Conservation (phyloP, 179 eudicot species). For the Heliamphora pulchella region DNA sequence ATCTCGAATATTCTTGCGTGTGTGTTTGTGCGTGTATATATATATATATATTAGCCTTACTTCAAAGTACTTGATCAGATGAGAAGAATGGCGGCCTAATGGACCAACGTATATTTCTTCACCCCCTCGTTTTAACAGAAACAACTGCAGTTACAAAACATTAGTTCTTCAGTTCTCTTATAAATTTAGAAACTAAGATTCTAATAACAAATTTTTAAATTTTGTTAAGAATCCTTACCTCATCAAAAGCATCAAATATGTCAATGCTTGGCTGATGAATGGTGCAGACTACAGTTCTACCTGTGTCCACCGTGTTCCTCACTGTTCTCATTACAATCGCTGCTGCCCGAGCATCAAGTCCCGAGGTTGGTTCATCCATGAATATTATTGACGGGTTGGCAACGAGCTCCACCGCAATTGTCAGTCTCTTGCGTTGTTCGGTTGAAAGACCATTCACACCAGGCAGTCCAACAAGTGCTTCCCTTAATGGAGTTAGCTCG, state of each 20-base stretch:
- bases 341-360: constrained; percentile 77
- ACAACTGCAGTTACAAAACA: constrained; percentile 34
- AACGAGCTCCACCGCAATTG: too few species aligned
- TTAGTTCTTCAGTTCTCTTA: background rate
- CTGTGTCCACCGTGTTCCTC: constrained; percentile 4
- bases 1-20: background rate
- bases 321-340: constrained; percentile 67
- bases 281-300: too few species aligned
- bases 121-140: constrained; percentile 69
- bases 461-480: too few species aligned
- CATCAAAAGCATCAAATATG: constrained; percentile 79
- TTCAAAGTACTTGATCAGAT: constrained; percentile 69
- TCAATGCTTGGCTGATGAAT: constrained; percentile 31
- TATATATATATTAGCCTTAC: constrained; percentile 22
- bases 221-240: constrained; percentile 30
- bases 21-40: background rate
- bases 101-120: constrained; percentile 73
- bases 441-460: too few species aligned
- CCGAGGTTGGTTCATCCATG: constrained; percentile 46
- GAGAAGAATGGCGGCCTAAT: constrained; percentile 52
- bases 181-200: background rate
- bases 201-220: background rate
- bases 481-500: too few species aligned
- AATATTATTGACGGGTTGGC: background rate
- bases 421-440: too few species aligned